phyloP scores from a whole-genome alignment of 257 asterid genomes.

The Catharanthus roseus region DNA sequence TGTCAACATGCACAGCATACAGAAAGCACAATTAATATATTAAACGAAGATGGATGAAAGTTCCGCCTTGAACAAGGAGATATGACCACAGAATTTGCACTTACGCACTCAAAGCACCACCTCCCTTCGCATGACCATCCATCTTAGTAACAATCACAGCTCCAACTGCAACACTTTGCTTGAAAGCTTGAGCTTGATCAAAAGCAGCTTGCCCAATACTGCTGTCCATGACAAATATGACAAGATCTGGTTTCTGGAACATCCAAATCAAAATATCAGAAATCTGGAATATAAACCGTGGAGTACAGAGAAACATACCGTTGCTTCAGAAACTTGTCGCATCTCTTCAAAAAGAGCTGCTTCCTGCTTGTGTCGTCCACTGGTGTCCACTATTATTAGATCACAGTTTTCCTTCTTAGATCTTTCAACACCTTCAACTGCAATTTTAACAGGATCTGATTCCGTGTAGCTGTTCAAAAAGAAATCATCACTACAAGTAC shows the following conservation, averaged over 20 bases:
- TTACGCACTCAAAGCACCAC: constrained; percentile 99
- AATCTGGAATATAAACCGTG: neutral
- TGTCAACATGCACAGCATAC: neutral
- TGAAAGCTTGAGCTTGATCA: constrained; percentile 98
- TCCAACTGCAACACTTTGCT: constrained; percentile 96
- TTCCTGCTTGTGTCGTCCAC: constrained; percentile 99
- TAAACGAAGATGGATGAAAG: neutral
- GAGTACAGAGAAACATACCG: constrained; percentile 35
- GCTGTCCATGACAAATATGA: constrained; percentile 96
- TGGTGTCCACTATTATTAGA: constrained; percentile 89
- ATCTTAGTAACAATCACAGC: constrained; percentile 95
- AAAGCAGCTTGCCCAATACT: constrained; percentile 99
- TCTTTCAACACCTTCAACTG: constrained; percentile 90
- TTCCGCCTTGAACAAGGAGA: neutral
- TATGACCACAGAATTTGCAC: constrained; percentile 16
- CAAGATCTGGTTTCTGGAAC: constrained; percentile 93
- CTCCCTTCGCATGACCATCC: constrained; percentile 99
- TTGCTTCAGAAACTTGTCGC: constrained; percentile 98
- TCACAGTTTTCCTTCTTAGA: constrained; percentile 89
- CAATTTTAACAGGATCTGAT: constrained; percentile 97
- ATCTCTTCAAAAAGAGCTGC: constrained; percentile 95
- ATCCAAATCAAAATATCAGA: constrained; percentile 8
- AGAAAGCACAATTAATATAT: neutral
- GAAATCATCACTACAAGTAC: constrained; percentile 13
- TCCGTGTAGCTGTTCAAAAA: constrained; percentile 74